Base-by-base conservation (phyloP, 2,329 filamentous ascomycete species). In the Zarea fungicola region DNA sequence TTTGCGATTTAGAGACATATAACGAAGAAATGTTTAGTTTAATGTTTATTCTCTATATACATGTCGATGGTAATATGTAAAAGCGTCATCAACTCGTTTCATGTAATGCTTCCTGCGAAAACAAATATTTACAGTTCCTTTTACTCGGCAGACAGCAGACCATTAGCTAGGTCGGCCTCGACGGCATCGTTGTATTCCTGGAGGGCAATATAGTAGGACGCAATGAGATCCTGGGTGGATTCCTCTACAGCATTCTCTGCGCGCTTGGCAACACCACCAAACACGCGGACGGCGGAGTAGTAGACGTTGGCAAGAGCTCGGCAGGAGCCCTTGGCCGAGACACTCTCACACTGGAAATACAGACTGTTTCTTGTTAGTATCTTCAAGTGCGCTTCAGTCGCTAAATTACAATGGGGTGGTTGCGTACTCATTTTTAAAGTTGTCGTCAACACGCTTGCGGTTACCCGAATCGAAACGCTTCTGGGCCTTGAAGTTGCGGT, bases 361-460 rank as follows among this genome's bases (percentile, higher is more conserved):
- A 65, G 55, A 48, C 62, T 64, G 16, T 6, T 6, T n/a, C 13
- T 14, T 19, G 42, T 45, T 6, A 45, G 41, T n/a, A 23, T 36
- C n/a, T 23, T 28, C 13, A 28, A 23, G 8, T 34, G n/a, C 3
- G 19, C 19, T 2, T 22, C 13, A 23, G 3, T 6, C 9, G 29
- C 18, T 18, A 13, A 28, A n/a, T 16, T 22, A 2, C 9, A 7
- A 26, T 23, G 8, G 23, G n/a, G 10, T 3, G 11, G 40, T 16
- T 18, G 53, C 60, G 21, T 45, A 66, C 64, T 71, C 49, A 1
- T 39, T 18, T 5, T 29, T 65, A 57, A 77, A 76, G n/a, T 73
- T 70, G 41, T 58, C 52, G 48, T 77, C 74, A 45, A 77, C 67
- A 13, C 49, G 59, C 42, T 57, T 34, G 52, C 69, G 69, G 40